These are phyloP conservation scores for Geosiphon pyriformis DNA, from an alignment of 192 early-diverging fungal genomes.

Conservation along the genomic window DNA sequence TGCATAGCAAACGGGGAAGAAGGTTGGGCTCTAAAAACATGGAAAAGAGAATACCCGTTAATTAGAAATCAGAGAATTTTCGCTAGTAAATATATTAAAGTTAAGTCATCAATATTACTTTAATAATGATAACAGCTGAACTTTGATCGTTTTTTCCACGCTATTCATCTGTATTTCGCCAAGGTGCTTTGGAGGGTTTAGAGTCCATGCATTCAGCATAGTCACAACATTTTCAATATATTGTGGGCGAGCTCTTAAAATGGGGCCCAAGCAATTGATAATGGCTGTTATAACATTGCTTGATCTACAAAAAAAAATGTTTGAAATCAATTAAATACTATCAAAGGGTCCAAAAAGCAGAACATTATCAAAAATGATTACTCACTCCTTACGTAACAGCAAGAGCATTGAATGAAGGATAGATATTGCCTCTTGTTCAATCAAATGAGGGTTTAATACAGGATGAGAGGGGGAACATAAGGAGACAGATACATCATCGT, in stretches of 20 bases:
- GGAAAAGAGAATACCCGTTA: too few relatives aligned
- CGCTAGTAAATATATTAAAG: too few relatives aligned
- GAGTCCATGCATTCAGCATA: conserved; percentile 26
- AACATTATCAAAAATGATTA: background rate
- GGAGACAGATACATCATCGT: conserved; percentile 32
- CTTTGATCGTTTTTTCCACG: conserved; percentile 30
- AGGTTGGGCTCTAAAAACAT: background rate
- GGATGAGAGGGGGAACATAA: conserved; percentile 33
- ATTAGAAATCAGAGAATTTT: too few relatives aligned
- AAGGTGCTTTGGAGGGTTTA: conserved; percentile 11
- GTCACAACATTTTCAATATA: conserved; percentile 23
- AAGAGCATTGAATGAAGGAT: conserved; percentile 27
- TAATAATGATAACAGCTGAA: conserved; percentile 32
- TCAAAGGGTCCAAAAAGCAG: background rate
- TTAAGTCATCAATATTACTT: too few relatives aligned
- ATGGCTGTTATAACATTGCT: conserved; percentile 33
- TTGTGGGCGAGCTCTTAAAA: conserved; percentile 32
- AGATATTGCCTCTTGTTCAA: conserved; percentile 29
- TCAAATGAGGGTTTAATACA: conserved; percentile 21
- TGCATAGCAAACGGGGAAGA: background rate
- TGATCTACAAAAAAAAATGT: conserved; percentile 19
- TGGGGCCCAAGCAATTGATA: conserved; percentile 29
- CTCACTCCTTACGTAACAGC: conserved; percentile 18
- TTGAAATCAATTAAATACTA: background rate
- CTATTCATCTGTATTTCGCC: conserved; percentile 26